Evolutionary conservation across 768 basidiomycete genomes (phyloP).

Genomic region (Boletus sensibilis): DNA sequence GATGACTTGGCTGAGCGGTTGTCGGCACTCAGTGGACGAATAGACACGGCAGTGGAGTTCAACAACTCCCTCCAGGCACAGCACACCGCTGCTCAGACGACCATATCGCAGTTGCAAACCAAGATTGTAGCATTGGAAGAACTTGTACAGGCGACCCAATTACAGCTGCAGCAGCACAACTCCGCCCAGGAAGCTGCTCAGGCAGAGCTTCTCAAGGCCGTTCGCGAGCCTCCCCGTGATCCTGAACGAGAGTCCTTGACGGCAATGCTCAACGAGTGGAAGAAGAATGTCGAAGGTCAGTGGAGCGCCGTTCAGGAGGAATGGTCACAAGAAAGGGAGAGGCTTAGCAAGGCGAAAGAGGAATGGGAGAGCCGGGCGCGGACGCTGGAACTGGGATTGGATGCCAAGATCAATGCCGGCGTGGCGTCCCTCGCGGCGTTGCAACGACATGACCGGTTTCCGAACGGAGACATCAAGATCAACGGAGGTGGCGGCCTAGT

Average conservation of each 20-base stretch:
- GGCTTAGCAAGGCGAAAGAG: slow-evolving; percentile 67
- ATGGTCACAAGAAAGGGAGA: slow-evolving; percentile 79
- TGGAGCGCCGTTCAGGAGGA: slow-evolving; percentile 78
- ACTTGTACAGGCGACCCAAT: slow-evolving; percentile 51
- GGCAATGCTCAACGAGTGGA: slow-evolving; percentile 66
- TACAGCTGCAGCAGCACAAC: slow-evolving; percentile 39
- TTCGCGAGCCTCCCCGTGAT: slow-evolving; percentile 35
- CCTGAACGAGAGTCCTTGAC: slow-evolving; percentile 50
- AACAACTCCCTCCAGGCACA: slow-evolving; percentile 74
- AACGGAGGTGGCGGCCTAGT: slow-evolving; percentile 52
- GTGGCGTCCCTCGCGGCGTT: slow-evolving; percentile 32
- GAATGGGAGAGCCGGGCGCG: slow-evolving; percentile 74
- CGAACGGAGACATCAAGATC: slow-evolving; percentile 33
- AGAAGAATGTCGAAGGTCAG: slow-evolving; percentile 72
- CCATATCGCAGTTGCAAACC: slow-evolving; percentile 63
- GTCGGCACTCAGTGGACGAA: slow-evolving; percentile 60
- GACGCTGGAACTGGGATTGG: slow-evolving; percentile 53
- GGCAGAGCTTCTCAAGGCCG: slow-evolving; percentile 32
- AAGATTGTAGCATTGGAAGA: slow-evolving; percentile 71
- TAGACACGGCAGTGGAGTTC: slow-evolving; percentile 72
- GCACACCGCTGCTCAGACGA: slow-evolving; percentile 73
- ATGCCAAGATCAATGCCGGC: slow-evolving; percentile 38
- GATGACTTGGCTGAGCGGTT: slow-evolving; percentile 66
- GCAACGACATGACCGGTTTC: slow-evolving; percentile 40
- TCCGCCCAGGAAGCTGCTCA: slow-evolving; percentile 37